Percentiles rank a stretch among this genome's conserved stretches.
phyloP scores from a whole-genome alignment of 2,329 filamentous ascomycete genomes.

The Tothia fuscella region DNA sequence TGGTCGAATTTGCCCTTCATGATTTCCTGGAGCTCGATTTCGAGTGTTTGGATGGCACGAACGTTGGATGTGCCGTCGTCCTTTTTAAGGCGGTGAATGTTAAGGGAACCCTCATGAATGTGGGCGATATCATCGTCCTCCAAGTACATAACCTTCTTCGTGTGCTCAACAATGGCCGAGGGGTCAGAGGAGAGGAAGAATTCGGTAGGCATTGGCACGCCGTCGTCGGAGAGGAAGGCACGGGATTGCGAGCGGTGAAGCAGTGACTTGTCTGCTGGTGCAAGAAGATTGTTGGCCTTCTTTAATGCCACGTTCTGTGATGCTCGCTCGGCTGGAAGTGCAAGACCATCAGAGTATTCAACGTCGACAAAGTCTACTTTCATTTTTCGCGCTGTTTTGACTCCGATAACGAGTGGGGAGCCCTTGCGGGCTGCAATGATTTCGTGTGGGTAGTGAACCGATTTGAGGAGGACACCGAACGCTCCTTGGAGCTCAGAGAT shows the following conservation, averaged over 20 bases:
- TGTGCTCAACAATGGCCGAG: conserved; percentile 97
- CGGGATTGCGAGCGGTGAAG: conserved; percentile 97
- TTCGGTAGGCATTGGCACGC: conserved; percentile 93
- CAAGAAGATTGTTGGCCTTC: conserved; percentile 57
- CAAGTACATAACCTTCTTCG: conserved; percentile 99
- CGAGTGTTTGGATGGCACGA: conserved; percentile 93
- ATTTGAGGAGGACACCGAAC: conserved; percentile 95
- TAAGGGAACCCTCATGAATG: conserved; percentile 96
- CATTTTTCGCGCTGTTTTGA: conserved; percentile 96
- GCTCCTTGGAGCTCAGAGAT: conserved; percentile 97
- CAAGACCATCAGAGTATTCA: conserved; percentile 82
- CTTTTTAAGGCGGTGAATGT: conserved; percentile 97
- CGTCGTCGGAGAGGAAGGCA: conserved; percentile 97
- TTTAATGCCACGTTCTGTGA: conserved; percentile 95
- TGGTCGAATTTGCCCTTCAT: conserved; percentile 99
- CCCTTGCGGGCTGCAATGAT: conserved; percentile 97
- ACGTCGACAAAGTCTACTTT: conserved; percentile 99
- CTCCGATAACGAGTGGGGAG: conserved; percentile 92
- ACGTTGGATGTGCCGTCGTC: conserved; percentile 94
- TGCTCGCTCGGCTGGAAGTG: conserved; percentile 83
- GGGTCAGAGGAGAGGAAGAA: conserved; percentile 99
- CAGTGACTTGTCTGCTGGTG: conserved; percentile 91
- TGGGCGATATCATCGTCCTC: conserved; percentile 99
- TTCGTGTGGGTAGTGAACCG: conserved; percentile 95
- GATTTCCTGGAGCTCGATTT: conserved; percentile 98